These are phyloP conservation scores for Solanum okadae DNA, from an alignment of 257 asterid genomes.

Conservation along the genomic window DNA sequence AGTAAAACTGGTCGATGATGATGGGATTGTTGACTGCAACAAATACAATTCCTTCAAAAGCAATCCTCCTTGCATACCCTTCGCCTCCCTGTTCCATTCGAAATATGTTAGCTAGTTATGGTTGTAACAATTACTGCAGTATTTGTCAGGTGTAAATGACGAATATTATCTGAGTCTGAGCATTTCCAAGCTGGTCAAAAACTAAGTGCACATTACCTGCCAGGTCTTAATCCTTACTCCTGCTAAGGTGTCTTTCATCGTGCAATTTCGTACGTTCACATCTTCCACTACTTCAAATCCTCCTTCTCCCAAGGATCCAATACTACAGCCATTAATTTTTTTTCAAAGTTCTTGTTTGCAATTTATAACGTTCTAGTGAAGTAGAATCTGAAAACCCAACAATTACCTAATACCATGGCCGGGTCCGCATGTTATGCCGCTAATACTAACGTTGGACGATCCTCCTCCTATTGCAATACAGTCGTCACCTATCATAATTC, in stretches of 20 bases:
- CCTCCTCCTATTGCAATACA: slow-evolving; percentile 62
- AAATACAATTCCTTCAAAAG: slow-evolving; percentile 38
- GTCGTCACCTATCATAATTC: slow-evolving; percentile 40
- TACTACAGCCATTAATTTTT: slow-evolving; percentile 14
- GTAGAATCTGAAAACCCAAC: not conserved
- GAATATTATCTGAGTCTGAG: not conserved
- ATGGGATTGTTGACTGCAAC: slow-evolving; percentile 47
- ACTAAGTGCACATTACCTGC: slow-evolving; percentile 24
- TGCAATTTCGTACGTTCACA: slow-evolving; percentile 45
- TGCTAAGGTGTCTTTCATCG: slow-evolving; percentile 35
- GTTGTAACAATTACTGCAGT: not conserved
- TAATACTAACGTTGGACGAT: slow-evolving; percentile 29
- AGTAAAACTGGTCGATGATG: slow-evolving; percentile 52
- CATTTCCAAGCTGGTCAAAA: not conserved
- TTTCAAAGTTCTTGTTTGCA: not conserved
- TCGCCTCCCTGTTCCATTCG: slow-evolving; percentile 40
- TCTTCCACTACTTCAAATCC: slow-evolving; percentile 50
- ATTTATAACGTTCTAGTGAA: not conserved
- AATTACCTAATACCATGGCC: slow-evolving; percentile 67
- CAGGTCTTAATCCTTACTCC: slow-evolving; percentile 56
- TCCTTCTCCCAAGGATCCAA: slow-evolving; percentile 56
- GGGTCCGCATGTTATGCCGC: slow-evolving; percentile 56
- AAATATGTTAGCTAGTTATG: not conserved
- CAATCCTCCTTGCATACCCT: slow-evolving; percentile 52
- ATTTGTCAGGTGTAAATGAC: not conserved